Evolutionary conservation across 2,329 filamentous ascomycete species (phyloP), one percentile per base, ranked within the genome.

Genomic region (Monosporascus sp.): DNA sequence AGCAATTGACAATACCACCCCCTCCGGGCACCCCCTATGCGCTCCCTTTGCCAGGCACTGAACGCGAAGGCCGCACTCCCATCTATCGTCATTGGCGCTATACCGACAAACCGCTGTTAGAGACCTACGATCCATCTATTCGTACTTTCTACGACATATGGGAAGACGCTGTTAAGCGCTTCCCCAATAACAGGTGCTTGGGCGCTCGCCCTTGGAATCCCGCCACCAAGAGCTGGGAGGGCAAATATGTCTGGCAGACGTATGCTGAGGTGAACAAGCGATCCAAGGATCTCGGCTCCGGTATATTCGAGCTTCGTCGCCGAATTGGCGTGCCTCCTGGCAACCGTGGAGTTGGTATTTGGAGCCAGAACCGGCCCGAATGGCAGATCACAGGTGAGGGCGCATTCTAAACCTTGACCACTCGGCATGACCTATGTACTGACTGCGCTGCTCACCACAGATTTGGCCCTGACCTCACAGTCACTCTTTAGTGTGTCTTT

Each of bases 401-500:
- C 17, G 37, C 22, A 22, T 38, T 9, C 22, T 7, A 3, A 45
- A 16, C 7, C 37, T 37, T 17, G 9, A 38, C 7, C 7, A 7
- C 17, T 48, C 26, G 37, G 14, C 20, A 20, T 20, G 52, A 19
- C 38, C 41, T 51, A 44, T 55, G 62, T 52, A 65, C 51, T 27
- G 46, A 35, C 27, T 41, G 37, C 20, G 6, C 20, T 3, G 43
- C 24, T 27, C 8, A 14, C 22, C 26, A 26, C 54, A 90, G 93
- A 97, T 77, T 76, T 97, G 66, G 94, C 84, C 40, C 86, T 89
- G 68, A 85, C 89, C 74, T 94, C 91, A 14, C 94, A 97, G 71
- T 84, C 87, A 7, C 82, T 97, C 31, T 97, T 81, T 73, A 89
- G 88, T 22, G 91, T 99, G 52, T 96, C 93, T 5, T 86, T 99